Percentiles rank a stretch among this genome's conserved stretches.
These are phyloP conservation scores for Cladosporium sp. DNA, from an alignment of 2,329 filamentous ascomycete genomes.

Conservation along the genomic window DNA sequence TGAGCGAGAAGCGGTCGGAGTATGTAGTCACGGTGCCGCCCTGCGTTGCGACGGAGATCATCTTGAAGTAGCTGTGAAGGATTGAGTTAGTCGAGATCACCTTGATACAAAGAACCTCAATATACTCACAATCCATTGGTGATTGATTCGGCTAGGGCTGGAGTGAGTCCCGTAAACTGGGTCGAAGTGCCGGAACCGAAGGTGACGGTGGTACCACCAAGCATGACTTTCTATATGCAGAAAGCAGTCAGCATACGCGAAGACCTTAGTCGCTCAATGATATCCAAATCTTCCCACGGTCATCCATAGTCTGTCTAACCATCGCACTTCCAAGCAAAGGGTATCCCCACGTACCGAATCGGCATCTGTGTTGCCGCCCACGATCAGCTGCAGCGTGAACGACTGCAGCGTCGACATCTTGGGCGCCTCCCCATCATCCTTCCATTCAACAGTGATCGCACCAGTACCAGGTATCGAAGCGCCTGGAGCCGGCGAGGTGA, in stretches of 20 bases:
- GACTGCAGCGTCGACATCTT: constrained; percentile 46
- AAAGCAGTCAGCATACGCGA: not conserved
- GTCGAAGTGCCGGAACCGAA: constrained; percentile 7
- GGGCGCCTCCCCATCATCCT: constrained; percentile 50
- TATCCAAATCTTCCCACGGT: not conserved
- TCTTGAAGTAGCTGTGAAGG: constrained; percentile 52
- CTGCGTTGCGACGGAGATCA: constrained; percentile 52
- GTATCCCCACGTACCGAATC: constrained; percentile 5
- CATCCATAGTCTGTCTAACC: too few relatives aligned
- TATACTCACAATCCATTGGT: constrained; percentile 54
- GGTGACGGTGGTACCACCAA: not conserved
- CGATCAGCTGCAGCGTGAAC: constrained; percentile 58
- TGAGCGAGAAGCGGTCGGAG: constrained; percentile 61
- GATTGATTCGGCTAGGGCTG: constrained; percentile 27
- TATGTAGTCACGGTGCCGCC: constrained; percentile 56
- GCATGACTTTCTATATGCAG: not conserved
- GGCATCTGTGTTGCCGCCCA: constrained; percentile 49
- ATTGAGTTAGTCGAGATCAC: not conserved
- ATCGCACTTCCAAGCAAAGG: not conserved
- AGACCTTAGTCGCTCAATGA: not conserved
- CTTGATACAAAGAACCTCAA: not conserved
- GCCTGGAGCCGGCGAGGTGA: constrained; percentile 52
- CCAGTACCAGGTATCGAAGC: constrained; percentile 40
- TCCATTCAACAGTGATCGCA: constrained; percentile 52
- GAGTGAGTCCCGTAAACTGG: constrained; percentile 14